Conservation (phyloP, 495 filamentous ascomycete species). For the Aspergillus nidulans region DNA sequence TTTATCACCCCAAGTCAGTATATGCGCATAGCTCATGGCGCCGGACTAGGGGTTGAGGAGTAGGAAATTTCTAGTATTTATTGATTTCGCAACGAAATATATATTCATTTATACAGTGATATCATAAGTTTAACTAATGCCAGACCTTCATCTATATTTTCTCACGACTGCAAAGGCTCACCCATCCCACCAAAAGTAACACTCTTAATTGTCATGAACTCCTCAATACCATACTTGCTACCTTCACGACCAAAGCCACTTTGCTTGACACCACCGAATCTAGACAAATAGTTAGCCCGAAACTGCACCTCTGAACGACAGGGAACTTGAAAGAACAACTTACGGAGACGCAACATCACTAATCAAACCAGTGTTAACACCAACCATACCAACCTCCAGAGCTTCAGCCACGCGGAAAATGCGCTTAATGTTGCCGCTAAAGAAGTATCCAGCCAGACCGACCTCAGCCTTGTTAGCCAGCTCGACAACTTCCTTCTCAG, state of each 20-base stretch:
- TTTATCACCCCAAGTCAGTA: too few relatives aligned
- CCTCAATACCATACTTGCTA: slow-evolving; percentile 83
- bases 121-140: background rate
- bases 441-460: slow-evolving; percentile 85
- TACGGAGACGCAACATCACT: slow-evolving; percentile 73
- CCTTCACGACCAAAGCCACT: slow-evolving; percentile 92
- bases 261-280: slow-evolving; percentile 91
- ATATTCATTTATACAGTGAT: background rate
- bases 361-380: slow-evolving; percentile 78
- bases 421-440: slow-evolving; percentile 65
- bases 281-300: slow-evolving; percentile 17
- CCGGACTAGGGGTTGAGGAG: background rate
- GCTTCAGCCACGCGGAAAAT: slow-evolving; percentile 76
- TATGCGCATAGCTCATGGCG: too few relatives aligned
- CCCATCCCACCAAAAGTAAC: slow-evolving; percentile 79
- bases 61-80: background rate
- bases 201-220: slow-evolving; percentile 85
- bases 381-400: slow-evolving; percentile 88
- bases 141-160: background rate
- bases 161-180: slow-evolving; percentile 44
- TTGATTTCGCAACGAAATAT: background rate
- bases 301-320: background rate
- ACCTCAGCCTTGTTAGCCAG: slow-evolving; percentile 74
- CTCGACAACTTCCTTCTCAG: slow-evolving; percentile 77
- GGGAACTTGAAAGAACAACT: slow-evolving; percentile 16